Conservation (phyloP, 2,329 filamentous ascomycete species). For the Alternaria arbusti region DNA sequence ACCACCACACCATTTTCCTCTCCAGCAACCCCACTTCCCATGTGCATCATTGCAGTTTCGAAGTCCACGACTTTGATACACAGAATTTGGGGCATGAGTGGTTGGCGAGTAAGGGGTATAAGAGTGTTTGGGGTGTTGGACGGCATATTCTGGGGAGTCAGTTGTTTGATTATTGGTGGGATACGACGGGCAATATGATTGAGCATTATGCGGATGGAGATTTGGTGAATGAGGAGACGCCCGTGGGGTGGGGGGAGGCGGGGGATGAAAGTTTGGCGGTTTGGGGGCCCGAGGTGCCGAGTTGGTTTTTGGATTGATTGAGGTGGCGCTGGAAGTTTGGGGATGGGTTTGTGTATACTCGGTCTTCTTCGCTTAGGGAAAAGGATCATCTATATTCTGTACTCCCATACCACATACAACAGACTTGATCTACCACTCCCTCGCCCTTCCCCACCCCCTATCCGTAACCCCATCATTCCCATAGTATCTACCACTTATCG, state of each 20-base stretch:
- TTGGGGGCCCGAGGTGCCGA: conserved; percentile 52
- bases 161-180: conserved; percentile 77
- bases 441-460: conserved; percentile 17
- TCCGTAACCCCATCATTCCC: conserved; percentile 18
- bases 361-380: not conserved
- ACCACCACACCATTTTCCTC: conserved; percentile 65
- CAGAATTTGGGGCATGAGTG: conserved; percentile 74
- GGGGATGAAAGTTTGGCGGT: conserved; percentile 52
- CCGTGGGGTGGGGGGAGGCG: conserved; percentile 51
- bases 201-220: conserved; percentile 77
- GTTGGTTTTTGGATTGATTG: conserved; percentile 43
- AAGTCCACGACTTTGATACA: conserved; percentile 73
- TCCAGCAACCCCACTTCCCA: conserved; percentile 51
- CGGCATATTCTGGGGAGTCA: conserved; percentile 73
- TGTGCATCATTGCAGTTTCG: conserved; percentile 72
- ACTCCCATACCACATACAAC: not conserved
- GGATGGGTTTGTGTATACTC: not conserved
- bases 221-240: conserved; percentile 64
- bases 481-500: conserved; percentile 21
- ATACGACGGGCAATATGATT: conserved; percentile 67
- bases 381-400: not conserved
- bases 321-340: not conserved
- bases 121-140: conserved; percentile 73
- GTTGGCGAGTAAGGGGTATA: conserved; percentile 67
- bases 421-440: conserved; percentile 8